phyloP scores from a whole-genome alignment of 257 asterid genomes.

The Nicotiana benthamiana region DNA sequence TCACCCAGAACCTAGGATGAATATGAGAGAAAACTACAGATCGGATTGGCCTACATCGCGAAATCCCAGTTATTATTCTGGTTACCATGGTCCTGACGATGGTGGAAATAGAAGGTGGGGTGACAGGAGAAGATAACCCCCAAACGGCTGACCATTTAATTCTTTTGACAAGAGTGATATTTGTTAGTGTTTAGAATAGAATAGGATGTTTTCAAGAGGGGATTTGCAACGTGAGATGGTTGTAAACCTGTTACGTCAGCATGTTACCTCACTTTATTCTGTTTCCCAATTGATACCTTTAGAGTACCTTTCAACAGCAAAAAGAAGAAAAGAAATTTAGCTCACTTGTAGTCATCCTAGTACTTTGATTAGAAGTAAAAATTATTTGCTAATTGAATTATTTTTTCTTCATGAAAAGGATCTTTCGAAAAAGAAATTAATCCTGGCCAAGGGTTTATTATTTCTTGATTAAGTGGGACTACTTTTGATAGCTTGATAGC shows the following conservation, averaged over 20 bases:
- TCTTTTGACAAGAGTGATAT: neutral
- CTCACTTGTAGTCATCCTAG: neutral
- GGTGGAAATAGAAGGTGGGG: constrained; percentile 44
- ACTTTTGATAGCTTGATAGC: neutral
- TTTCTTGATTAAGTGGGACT: neutral
- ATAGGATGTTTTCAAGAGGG: neutral
- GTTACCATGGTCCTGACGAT: constrained; percentile 26
- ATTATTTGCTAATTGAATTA: neutral
- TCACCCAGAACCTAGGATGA: constrained; percentile 20
- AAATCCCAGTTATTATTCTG: constrained; percentile 23
- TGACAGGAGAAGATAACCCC: constrained; percentile 29
- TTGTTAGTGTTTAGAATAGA: neutral
- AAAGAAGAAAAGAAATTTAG: neutral
- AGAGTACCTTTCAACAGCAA: neutral
- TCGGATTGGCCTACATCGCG: constrained; percentile 24
- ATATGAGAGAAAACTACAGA: constrained; percentile 26
- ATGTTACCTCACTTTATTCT: neutral
- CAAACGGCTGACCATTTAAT: neutral
- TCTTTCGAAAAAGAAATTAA: neutral
- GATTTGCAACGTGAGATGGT: neutral
- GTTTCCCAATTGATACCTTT: neutral
- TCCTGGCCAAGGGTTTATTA: neutral
- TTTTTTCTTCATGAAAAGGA: neutral
- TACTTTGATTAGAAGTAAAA: neutral
- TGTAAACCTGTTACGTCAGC: neutral